A percentile compares a stretch with the other conserved stretches of the same genome.
Conservation (phyloP, 257 asterid species). For the Capsicum baccatum region DNA sequence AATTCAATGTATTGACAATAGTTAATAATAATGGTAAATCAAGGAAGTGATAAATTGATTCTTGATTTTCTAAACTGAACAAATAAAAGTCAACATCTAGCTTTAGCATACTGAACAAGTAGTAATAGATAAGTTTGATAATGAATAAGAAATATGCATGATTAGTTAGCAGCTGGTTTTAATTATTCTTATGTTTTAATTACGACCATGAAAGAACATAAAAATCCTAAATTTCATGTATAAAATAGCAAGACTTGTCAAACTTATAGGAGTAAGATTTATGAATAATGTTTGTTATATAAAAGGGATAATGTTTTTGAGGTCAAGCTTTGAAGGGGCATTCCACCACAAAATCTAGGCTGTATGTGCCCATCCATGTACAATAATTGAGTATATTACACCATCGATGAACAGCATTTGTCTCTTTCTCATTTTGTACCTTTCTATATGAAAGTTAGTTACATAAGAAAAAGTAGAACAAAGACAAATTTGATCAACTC, state of each 20-base stretch:
- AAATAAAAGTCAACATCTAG: too few species aligned
- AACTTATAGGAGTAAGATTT: background rate
- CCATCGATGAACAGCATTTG: background rate
- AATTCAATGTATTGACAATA: too few species aligned
- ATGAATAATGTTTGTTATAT: background rate
- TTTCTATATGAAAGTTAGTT: background rate
- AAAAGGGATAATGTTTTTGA: slow-evolving; percentile 49
- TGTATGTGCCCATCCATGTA: background rate
- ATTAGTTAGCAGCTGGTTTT: background rate
- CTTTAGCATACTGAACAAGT: too few species aligned
- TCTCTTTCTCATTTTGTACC: background rate
- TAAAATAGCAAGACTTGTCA: background rate
- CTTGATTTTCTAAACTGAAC: too few species aligned
- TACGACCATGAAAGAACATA: background rate
- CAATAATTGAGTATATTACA: background rate
- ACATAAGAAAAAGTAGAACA: background rate
- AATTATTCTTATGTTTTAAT: background rate
- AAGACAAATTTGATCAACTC: background rate
- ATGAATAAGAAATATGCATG: background rate
- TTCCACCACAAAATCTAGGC: slow-evolving; percentile 22
- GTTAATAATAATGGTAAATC: too few species aligned
- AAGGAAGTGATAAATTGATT: too few species aligned
- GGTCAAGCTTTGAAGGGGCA: slow-evolving; percentile 31
- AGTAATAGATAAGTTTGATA: background rate
- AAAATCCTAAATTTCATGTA: background rate